These are phyloP conservation scores for Limnomonas spitsbergensis DNA, from an alignment of 139 green algal genomes.

Conservation along the genomic window DNA sequence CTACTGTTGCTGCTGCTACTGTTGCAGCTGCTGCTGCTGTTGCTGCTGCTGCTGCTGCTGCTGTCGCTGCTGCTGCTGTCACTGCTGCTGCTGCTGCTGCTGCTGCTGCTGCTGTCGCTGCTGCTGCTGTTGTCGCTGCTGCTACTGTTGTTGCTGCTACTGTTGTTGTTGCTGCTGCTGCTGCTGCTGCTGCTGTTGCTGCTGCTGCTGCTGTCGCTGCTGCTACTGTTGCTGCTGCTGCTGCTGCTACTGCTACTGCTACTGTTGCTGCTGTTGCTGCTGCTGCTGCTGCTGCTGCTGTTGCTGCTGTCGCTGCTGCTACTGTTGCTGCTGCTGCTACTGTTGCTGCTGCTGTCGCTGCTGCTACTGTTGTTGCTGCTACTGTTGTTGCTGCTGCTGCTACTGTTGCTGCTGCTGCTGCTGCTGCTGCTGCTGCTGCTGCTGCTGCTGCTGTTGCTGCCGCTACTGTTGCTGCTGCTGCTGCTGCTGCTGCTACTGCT, in stretches of 20 bases:
- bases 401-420: too few species aligned
- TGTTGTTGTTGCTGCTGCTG: background rate
- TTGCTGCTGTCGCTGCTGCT: background rate
- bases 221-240: background rate
- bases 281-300: slow-evolving; percentile 3
- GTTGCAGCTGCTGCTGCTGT: background rate
- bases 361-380: background rate
- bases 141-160: background rate
- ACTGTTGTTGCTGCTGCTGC: too few species aligned
- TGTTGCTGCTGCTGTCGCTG: background rate
- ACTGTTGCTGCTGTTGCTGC: background rate
- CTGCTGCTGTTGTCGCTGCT: background rate
- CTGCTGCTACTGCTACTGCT: background rate
- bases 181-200: background rate
- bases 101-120: too few species aligned
- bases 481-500: too few species aligned
- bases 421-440: too few species aligned
- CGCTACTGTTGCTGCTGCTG: too few species aligned
- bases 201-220: background rate
- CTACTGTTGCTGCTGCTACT: too few species aligned
- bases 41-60: slow-evolving; percentile 5
- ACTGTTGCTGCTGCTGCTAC: background rate
- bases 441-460: too few species aligned
- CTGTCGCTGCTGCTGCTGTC: background rate
- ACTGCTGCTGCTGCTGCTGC: slow-evolving; percentile 2